Evolutionary conservation across 345 rosid species (phyloP), one percentile per base, ranked within the genome.

Genomic region (Eucalyptus microcorys): DNA sequence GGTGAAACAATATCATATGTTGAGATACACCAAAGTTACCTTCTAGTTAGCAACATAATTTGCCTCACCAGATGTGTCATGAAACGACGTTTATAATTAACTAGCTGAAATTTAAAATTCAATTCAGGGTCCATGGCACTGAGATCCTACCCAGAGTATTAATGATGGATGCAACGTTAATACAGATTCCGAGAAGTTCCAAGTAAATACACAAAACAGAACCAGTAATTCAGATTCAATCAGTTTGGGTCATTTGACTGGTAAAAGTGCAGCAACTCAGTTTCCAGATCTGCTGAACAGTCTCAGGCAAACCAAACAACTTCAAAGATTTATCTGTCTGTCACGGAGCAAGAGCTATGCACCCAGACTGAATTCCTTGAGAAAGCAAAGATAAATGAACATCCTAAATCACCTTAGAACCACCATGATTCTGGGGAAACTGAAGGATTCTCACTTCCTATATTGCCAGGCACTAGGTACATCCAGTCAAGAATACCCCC

Each of bases 351-450:
- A 40, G 83, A 76, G 83, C 83, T 22, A 76, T 40, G 83, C 84
- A 40, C 24, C 47, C 84, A 76, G 84, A 76, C 84, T 42, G 4
- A 76, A 22, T 1, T 76, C 43, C 84, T 11, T 42, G 30, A 76
- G 27, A 76, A 40, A 76, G 84, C 84, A 40, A 40, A 76, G 30
- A 40, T 40, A 76, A 40, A 40, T 49, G 16, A 49, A 81, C 49
- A 88, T 42, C 87, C 87, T 86, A 48, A 86, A 89, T 89, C 90
- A 86, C 90, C 68, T 68, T 24, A 86, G 88, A 48, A 86, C 90
- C 88, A 86, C 84, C 48, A 40, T 52, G 48, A 47, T 8, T 68
- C 57, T 17, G 71, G 85, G 22, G 55, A 68, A 42, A 68, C 90
- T 52, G 45, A 89, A 89, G 76, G 88, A 89, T 68, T 86, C 26